These are phyloP conservation scores for Phellopilus nigrolimitatus DNA, from an alignment of 1,284 basidiomycete genomes.

Conservation along the genomic window DNA sequence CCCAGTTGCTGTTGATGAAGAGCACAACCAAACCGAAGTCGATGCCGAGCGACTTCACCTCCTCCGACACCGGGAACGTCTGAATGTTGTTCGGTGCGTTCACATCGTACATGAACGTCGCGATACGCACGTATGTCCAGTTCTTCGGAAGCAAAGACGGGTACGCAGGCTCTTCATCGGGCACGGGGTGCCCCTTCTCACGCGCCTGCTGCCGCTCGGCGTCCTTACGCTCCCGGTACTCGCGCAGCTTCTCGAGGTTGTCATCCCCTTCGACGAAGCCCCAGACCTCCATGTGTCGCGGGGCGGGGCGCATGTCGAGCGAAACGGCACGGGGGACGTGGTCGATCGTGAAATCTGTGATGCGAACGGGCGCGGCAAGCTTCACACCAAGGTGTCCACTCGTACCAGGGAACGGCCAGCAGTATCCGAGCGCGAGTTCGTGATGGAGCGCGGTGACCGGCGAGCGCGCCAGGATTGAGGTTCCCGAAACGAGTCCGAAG, in stretches of 20 bases:
- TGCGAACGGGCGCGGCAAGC: slow-evolving; percentile 63
- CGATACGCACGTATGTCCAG: slow-evolving; percentile 66
- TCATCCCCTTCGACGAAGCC: slow-evolving; percentile 74
- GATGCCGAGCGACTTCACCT: slow-evolving; percentile 63
- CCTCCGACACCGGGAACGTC: slow-evolving; percentile 75
- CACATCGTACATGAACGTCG: slow-evolving; percentile 78
- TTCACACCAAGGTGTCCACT: slow-evolving; percentile 79
- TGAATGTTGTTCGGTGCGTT: slow-evolving; percentile 68
- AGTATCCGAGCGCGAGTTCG: slow-evolving; percentile 76
- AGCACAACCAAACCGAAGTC: slow-evolving; percentile 82
- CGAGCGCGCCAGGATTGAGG: slow-evolving; percentile 67
- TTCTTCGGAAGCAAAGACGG: slow-evolving; percentile 48
- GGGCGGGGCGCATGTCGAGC: slow-evolving; percentile 75
- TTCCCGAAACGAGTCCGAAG: slow-evolving; percentile 52
- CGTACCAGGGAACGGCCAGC: slow-evolving; percentile 86
- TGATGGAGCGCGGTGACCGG: slow-evolving; percentile 85
- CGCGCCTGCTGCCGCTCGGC: slow-evolving; percentile 29
- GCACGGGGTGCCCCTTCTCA: slow-evolving; percentile 36
- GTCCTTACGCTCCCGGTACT: slow-evolving; percentile 42
- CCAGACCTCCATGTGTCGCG: slow-evolving; percentile 86
- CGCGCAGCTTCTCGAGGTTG: slow-evolving; percentile 56
- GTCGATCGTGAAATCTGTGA: slow-evolving; percentile 83
- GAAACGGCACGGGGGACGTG: slow-evolving; percentile 80
- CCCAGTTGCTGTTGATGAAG: slow-evolving; percentile 83
- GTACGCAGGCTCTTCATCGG: slow-evolving; percentile 35